A percentile compares a stretch with the other conserved stretches of the same genome.
These are phyloP conservation scores for Lignosus rhinocerotis DNA, from an alignment of 1,284 basidiomycete genomes.

Conservation along the genomic window DNA sequence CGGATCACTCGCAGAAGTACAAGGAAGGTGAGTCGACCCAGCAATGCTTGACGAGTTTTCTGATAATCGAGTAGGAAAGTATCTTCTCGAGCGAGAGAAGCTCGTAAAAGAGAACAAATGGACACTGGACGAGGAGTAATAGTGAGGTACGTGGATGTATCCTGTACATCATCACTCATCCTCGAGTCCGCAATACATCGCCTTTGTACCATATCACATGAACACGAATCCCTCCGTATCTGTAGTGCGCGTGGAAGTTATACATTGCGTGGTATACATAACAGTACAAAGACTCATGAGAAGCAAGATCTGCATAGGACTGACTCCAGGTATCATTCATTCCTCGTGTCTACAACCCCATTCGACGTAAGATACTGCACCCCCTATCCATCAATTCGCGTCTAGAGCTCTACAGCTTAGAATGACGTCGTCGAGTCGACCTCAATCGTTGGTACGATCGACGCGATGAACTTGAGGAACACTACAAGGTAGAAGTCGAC, in stretches of 20 bases:
- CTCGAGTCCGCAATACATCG: not conserved
- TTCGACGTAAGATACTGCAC: not conserved
- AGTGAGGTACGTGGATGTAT: not conserved
- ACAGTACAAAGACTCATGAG: slow-evolving; percentile 25
- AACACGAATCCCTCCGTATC: not conserved
- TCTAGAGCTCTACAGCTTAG: slow-evolving; percentile 36
- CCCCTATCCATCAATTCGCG: not conserved
- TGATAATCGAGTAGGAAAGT: slow-evolving; percentile 58
- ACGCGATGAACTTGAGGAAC: slow-evolving; percentile 96
- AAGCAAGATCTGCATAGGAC: slow-evolving; percentile 27
- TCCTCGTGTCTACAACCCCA: slow-evolving; percentile 20
- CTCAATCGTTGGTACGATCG: slow-evolving; percentile 94
- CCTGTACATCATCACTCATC: not conserved
- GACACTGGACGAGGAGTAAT: slow-evolving; percentile 46
- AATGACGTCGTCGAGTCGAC: slow-evolving; percentile 89
- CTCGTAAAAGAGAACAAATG: slow-evolving; percentile 82
- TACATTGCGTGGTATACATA: slow-evolving; percentile 28
- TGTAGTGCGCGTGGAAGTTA: slow-evolving; percentile 4
- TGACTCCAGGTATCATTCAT: slow-evolving; percentile 29
- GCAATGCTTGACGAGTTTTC: no score
- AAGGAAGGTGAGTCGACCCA: slow-evolving; percentile 67
- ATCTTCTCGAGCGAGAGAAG: slow-evolving; percentile 79
- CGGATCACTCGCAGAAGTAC: slow-evolving; percentile 80
- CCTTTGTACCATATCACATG: not conserved
- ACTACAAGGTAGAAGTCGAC: slow-evolving; percentile 96